Base-by-base conservation (phyloP, 768 basidiomycete genomes). In the Harrya chromipes region DNA sequence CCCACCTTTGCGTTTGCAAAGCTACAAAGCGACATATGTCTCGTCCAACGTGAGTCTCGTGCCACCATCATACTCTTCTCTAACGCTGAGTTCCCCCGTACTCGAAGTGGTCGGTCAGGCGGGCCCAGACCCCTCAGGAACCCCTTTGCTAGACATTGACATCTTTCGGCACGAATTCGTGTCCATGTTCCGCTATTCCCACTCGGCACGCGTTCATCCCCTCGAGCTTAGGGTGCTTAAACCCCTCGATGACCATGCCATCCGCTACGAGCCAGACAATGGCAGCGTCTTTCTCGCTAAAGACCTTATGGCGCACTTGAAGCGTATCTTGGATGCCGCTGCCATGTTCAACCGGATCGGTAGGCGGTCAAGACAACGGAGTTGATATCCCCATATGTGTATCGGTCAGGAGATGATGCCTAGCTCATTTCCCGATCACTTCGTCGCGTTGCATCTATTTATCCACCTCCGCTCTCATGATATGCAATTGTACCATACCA, bases 231-330 rank as follows among this genome's bases (percentile, higher is more conserved):
- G 67, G 50, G 73, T 84, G 47, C 65, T 84, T 20, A 77, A 82
- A 60, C 58, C 67, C 24, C 78, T 84, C 35, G 72, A 77, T 24
- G 74, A 76, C 8, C 66, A 66, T 20, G 66, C 73, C 38, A 69
- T 76, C 34, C 74, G 71, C 11, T 83, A 83, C 49, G 82, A 84
- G 49, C 76, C 79, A 52, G 82, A 82, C 46, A 80, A 66, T 40
- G 82, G 74, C 47, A 79, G 76, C 4, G 81, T 83, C 12, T 83
- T 82, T 54, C 69, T 84, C 20, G 79, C 82, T 9, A 77, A 74
- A 47, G 72, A 80, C 29, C 62, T 64, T 23, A 58, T 70, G 59
- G 47, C 45, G 6, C 64, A 55, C 43, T 35, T 68, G 2, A 65
- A 57, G 35, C 56, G 63, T 23, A 65, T 68, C 14, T 26, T 70